Percentiles rank a stretch among this genome's conserved stretches.
Conservation (phyloP, 257 asterid species). For the Ocimum tenuiflorum region DNA sequence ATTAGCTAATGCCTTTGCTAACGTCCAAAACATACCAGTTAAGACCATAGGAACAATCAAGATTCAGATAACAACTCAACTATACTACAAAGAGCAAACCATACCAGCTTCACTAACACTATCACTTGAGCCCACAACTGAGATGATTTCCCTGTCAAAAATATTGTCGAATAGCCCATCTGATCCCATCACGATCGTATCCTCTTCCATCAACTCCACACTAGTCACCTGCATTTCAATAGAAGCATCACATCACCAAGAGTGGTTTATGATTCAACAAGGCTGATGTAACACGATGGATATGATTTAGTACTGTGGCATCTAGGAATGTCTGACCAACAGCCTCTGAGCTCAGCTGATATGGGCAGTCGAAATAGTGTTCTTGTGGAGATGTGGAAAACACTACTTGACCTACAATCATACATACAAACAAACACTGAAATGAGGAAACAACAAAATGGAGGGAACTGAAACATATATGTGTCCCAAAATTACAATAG, state of each 20-base stretch:
- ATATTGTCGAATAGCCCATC: conserved; percentile 84
- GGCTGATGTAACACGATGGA: too few species aligned
- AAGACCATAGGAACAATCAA: conserved; percentile 7
- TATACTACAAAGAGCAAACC: conserved; percentile 28
- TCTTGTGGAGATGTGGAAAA: conserved; percentile 79
- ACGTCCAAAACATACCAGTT: conserved; percentile 17
- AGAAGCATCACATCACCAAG: neutral
- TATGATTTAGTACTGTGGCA: conserved; percentile 52
- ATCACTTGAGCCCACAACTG: conserved; percentile 31
- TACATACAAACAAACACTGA: neutral
- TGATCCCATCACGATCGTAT: conserved; percentile 62
- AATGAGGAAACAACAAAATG: too few species aligned
- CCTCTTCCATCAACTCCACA: conserved; percentile 67
- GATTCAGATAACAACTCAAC: neutral
- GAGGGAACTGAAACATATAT: neutral
- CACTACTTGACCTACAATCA: conserved; percentile 48
- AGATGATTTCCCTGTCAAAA: conserved; percentile 54
- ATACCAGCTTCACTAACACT: conserved; percentile 57
- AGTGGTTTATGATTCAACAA: neutral
- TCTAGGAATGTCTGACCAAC: conserved; percentile 77
- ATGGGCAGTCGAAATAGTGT: conserved; percentile 89
- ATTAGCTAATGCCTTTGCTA: conserved; percentile 82
- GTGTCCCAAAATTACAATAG: neutral
- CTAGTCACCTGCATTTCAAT: conserved; percentile 47
- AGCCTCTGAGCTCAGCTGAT: conserved; percentile 82